Conservation (phyloP, 805 yeast genomes). For the Nematodospora valgi region DNA sequence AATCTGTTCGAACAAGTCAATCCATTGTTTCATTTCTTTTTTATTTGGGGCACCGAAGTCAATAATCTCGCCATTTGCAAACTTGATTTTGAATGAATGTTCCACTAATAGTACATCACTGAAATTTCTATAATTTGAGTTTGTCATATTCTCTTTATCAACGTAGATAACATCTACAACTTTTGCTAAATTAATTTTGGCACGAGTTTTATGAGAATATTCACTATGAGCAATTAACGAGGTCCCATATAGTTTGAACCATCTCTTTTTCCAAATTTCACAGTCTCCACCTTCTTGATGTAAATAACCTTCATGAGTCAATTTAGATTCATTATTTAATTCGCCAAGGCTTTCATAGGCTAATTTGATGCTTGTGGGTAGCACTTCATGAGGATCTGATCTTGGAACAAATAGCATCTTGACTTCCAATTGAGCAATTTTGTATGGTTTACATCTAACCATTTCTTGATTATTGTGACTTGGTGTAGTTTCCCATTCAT, state of each 20-base stretch:
- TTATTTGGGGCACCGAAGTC: conserved; percentile 81
- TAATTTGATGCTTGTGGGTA: conserved; percentile 66
- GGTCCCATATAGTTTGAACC: conserved; percentile 67
- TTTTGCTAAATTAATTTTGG: conserved; percentile 71
- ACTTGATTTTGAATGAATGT: conserved; percentile 71
- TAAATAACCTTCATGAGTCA: conserved; percentile 60
- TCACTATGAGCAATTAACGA: conserved; percentile 77
- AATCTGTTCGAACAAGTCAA: conserved; percentile 51
- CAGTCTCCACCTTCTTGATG: conserved; percentile 94
- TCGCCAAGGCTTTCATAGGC: conserved; percentile 35
- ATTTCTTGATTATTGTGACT: conserved; percentile 17
- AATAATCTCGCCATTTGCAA: conserved; percentile 77
- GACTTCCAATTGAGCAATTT: conserved; percentile 63
- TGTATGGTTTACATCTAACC: conserved; percentile 45
- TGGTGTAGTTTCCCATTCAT: conserved; percentile 68
- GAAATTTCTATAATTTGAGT: conserved; percentile 52
- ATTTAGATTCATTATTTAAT: conserved; percentile 22
- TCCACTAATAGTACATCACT: conserved; percentile 69
- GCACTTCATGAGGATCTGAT: conserved; percentile 52
- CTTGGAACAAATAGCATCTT: conserved; percentile 71
- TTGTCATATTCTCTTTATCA: conserved; percentile 33
- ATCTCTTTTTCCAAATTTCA: conserved; percentile 67
- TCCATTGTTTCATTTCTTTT: conserved; percentile 64
- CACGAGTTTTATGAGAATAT: conserved; percentile 61
- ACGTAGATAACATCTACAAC: conserved; percentile 51